Evolutionary conservation across 148 eudicot genomes (phyloP), one percentile per base, ranked within the genome.

Genomic region (Diospyros kaki): DNA sequence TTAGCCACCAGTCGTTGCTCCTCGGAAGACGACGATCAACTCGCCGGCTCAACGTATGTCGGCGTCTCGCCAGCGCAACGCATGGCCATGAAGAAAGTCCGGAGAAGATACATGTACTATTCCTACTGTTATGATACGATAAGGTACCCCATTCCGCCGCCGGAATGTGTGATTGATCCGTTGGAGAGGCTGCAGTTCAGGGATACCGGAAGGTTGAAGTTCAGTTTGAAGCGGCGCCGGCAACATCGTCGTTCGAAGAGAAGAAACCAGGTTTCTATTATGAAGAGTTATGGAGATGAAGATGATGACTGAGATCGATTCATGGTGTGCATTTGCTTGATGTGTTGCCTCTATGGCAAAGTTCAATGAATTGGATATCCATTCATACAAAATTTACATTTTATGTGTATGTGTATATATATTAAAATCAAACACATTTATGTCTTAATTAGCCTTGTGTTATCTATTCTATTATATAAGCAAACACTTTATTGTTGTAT

Each of bases 81-180:
- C 28, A 3, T 62, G 69, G 84, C 84, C 14, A 87, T 87, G 90
- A 81, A 74, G 38, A 83, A 40, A 48, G 83, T 84, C 28, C 68
- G 88, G 40, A 69, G 67, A 13, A 81, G 73, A 12, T 75, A 73
- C 52, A 84, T 84, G 84, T 83, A 84, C 55, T 87, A 87, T 40
- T 87, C 90, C 5, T 87, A 87, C 52, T 87, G 90, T 40, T 81
- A 84, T 14, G 90, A 87, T 44, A 71, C 75, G 12, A 8, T 81
- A 6, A 74, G 90, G 56, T 87, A 87, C 62, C 66, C 83, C 1
- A 46, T 69, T 1, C 78, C 88, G 1, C 81, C 78, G 52, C 84
- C 90, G 3, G 90, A 87, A 48, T 87, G 90, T 74, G 88, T 78
- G 6, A 79, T 84, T 50, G 88, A 87, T 72, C 83, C 81, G 4